phyloP scores from a whole-genome alignment of 1,139 yeast species.

The Magnusiomyces tetraspermus region DNA sequence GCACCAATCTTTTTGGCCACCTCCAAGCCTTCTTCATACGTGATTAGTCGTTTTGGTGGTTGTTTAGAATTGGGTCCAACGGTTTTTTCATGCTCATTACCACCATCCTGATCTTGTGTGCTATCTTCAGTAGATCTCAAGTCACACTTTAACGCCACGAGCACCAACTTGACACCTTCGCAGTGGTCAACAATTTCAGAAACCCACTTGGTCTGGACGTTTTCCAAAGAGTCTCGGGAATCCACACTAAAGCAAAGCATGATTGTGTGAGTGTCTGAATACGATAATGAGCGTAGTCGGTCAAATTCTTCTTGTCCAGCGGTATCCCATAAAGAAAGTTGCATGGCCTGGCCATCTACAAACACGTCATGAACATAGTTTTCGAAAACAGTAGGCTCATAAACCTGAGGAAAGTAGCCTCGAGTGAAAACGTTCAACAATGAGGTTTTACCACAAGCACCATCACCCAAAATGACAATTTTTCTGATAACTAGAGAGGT shows the following conservation, averaged over 20 bases:
- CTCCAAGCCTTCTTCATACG: constrained; percentile 73
- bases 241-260: constrained; percentile 95
- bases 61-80: not conserved
- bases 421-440: constrained; percentile 89
- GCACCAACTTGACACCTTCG: constrained; percentile 86
- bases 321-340: constrained; percentile 93
- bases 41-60: constrained; percentile 43
- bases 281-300: constrained; percentile 76
- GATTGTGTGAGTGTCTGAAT: constrained; percentile 92
- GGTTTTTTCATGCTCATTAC: constrained; percentile 19
- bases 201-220: constrained; percentile 93
- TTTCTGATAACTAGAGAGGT: constrained; percentile 56
- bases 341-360: constrained; percentile 89
- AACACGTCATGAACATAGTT: constrained; percentile 95
- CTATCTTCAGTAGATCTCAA: constrained; percentile 50
- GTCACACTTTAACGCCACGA: constrained; percentile 93
- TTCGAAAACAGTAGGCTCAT: constrained; percentile 96
- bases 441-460: no score
- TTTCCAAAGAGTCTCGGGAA: constrained; percentile 86
- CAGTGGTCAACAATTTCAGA: constrained; percentile 95
- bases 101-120: not conserved
- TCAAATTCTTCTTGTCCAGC: constrained; percentile 99
- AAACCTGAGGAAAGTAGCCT: constrained; percentile 96
- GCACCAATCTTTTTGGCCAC: constrained; percentile 72
- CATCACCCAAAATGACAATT: constrained; percentile 93